Conservation (phyloP, 805 yeast genomes). For the Ogataea salicorniae region DNA sequence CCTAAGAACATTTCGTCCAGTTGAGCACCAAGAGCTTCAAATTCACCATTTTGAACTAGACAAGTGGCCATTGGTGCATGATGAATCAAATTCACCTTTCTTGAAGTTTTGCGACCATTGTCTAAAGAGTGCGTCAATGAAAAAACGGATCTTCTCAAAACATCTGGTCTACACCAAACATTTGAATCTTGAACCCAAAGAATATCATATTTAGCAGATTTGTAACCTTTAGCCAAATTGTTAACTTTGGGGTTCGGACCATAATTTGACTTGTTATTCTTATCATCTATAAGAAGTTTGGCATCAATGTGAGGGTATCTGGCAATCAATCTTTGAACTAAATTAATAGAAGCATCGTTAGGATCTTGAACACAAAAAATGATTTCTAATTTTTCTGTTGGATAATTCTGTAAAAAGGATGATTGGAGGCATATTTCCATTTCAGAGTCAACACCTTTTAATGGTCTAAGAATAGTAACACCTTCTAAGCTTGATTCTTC, state of each 20-base stretch:
- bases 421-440: slow-evolving; percentile 62
- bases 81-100: slow-evolving; percentile 65
- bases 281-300: slow-evolving; percentile 47
- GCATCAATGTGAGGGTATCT: slow-evolving; percentile 57
- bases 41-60: slow-evolving; percentile 5
- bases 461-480: slow-evolving; percentile 75
- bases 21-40: slow-evolving; percentile 49
- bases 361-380: slow-evolving; percentile 68
- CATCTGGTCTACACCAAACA: slow-evolving; percentile 67
- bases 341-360: slow-evolving; percentile 58
- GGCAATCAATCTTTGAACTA: slow-evolving; percentile 44
- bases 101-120: slow-evolving; percentile 37
- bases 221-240: slow-evolving; percentile 77
- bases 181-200: slow-evolving; percentile 86
- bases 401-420: slow-evolving; percentile 65
- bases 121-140: slow-evolving; percentile 45
- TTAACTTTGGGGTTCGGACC: slow-evolving; percentile 92
- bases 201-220: slow-evolving; percentile 61
- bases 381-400: slow-evolving; percentile 54
- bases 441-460: slow-evolving; percentile 80
- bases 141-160: slow-evolving; percentile 58
- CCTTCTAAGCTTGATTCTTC: slow-evolving; percentile 44
- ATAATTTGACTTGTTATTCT: slow-evolving; percentile 37
- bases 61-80: slow-evolving; percentile 69
- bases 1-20: slow-evolving; percentile 82